These are phyloP conservation scores for Apiospora phragmitis DNA, from an alignment of 2,329 filamentous ascomycete species.

Conservation along the genomic window DNA sequence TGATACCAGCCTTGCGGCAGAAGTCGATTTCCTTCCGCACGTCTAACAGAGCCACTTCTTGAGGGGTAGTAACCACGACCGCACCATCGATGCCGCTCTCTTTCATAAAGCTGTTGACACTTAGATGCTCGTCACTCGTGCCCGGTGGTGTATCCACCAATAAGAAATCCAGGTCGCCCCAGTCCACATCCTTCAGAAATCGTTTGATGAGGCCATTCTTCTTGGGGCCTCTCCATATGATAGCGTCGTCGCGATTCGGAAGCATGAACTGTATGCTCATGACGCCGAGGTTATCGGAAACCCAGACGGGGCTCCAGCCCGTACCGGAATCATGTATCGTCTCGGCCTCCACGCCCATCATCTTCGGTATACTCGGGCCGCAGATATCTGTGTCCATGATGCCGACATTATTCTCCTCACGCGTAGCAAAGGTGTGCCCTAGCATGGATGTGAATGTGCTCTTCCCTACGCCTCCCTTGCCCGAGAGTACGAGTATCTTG, in stretches of 20 bases:
- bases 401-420: conserved; percentile 77
- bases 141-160: conserved; percentile 95
- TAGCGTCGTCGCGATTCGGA: conserved; percentile 86
- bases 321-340: conserved; percentile 87
- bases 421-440: conserved; percentile 83
- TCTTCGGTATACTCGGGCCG: conserved; percentile 94
- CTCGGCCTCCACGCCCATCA: conserved; percentile 96
- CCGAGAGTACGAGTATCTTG: conserved; percentile 89
- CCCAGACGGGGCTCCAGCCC: conserved; percentile 96
- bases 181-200: conserved; percentile 96
- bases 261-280: conserved; percentile 99
- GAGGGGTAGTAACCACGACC: conserved; percentile 89
- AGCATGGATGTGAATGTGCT: conserved; percentile 89
- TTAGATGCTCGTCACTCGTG: conserved; percentile 92
- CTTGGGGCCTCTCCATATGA: conserved; percentile 97
- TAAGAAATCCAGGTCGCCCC: conserved; percentile 92
- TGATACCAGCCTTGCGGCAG: conserved; percentile 90
- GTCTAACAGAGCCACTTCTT: conserved; percentile 89
- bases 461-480: conserved; percentile 96
- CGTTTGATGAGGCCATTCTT: conserved; percentile 99
- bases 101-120: conserved; percentile 87
- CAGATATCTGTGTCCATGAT: conserved; percentile 99
- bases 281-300: conserved; percentile 87
- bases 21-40: conserved; percentile 98
- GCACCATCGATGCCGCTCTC: conserved; percentile 92